Conservation (phyloP, 441 rosid species). For the Euphorbia celastroides region DNA sequence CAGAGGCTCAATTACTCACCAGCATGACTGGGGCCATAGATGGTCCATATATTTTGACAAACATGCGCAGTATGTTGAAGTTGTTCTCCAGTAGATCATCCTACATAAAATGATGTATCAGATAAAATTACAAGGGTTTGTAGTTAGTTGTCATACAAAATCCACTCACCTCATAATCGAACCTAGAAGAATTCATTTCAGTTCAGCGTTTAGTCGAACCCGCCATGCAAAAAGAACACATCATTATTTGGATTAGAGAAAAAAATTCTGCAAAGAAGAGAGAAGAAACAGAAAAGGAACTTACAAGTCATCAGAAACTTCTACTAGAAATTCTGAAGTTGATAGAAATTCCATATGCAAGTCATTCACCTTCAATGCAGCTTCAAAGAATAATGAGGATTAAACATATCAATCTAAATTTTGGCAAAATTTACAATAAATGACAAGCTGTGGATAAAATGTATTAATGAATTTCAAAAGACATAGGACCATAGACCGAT, state of each 20-base stretch:
- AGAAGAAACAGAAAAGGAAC: conserved; percentile 16
- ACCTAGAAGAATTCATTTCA: conserved; percentile 39
- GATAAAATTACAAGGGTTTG: conserved; percentile 9
- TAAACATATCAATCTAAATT: not conserved
- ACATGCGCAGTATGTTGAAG: conserved; percentile 79
- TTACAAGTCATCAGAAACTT: conserved; percentile 86
- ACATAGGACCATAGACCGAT: not conserved
- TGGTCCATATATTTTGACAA: conserved; percentile 66
- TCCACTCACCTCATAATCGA: conserved; percentile 71
- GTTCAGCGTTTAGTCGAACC: conserved; percentile 18
- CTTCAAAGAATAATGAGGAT: conserved; percentile 29
- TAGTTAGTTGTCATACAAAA: not conserved
- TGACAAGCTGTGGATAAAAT: conserved; percentile 7
- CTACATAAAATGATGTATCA: conserved; percentile 27
- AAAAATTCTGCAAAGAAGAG: conserved; percentile 11
- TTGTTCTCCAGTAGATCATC: conserved; percentile 77
- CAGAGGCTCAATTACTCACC: conserved; percentile 33
- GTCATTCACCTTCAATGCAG: conserved; percentile 60
- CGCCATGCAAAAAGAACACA: conserved; percentile 13
- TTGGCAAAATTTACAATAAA: not conserved
- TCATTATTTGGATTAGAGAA: not conserved
- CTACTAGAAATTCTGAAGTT: conserved; percentile 75
- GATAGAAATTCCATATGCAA: conserved; percentile 87
- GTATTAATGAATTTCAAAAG: not conserved
- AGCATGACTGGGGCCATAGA: conserved; percentile 56